Percentiles rank a stretch among this genome's conserved stretches.
Evolutionary conservation across 2,329 filamentous ascomycete species (phyloP).

Genomic region (Xylariaceae sp.): DNA sequence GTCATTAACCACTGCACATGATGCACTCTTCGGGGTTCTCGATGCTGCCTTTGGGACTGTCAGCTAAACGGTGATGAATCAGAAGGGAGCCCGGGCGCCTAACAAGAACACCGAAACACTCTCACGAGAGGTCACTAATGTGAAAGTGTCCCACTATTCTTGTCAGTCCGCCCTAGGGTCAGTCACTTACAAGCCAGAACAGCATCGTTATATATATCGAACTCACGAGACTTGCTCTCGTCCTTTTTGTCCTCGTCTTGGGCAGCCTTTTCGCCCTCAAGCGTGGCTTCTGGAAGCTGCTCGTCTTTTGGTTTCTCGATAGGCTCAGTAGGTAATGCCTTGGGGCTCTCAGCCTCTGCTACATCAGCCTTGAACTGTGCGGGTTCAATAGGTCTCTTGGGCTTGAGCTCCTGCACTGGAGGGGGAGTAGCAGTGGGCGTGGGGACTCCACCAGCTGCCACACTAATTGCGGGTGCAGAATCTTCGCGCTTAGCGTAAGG

Average conservation of each 20-base stretch:
- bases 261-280: conserved; percentile 45
- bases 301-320: conserved; percentile 58
- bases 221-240: conserved; percentile 70
- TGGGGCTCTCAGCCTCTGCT: conserved; percentile 74
- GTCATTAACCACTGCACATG: conserved; percentile 86
- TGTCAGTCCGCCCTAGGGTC: background rate
- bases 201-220: conserved; percentile 92
- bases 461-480: conserved; percentile 30
- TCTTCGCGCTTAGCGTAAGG: conserved; percentile 58
- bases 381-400: conserved; percentile 50
- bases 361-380: conserved; percentile 74
- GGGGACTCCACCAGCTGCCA: conserved; percentile 57
- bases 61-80: conserved; percentile 18
- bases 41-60: conserved; percentile 67
- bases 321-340: conserved; percentile 71
- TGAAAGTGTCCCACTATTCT: too few relatives aligned
- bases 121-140: too few relatives aligned
- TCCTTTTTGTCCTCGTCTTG: conserved; percentile 70
- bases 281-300: conserved; percentile 57
- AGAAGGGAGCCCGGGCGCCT: background rate
- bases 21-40: conserved; percentile 92
- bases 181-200: conserved; percentile 73
- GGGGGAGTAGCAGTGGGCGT: conserved; percentile 67
- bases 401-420: conserved; percentile 38
- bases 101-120: too few relatives aligned